Evolutionary conservation across 2,329 filamentous ascomycete genomes (phyloP).

Genomic region (Penicillium glabrum): DNA sequence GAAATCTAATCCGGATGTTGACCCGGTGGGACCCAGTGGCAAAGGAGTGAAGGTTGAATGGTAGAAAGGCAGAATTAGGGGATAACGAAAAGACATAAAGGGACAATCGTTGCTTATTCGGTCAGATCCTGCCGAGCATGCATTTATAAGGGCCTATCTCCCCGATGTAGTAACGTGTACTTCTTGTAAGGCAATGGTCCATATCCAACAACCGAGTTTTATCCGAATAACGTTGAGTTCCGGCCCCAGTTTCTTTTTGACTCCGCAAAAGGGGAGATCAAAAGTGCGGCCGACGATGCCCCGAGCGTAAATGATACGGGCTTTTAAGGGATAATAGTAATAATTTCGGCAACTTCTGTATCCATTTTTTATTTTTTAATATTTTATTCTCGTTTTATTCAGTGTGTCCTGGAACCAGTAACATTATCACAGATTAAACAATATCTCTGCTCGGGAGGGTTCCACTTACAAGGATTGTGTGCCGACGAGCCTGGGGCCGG

Average conservation of each 20-base stretch:
- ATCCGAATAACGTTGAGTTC: conserved; percentile 1
- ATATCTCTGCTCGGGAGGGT: not conserved
- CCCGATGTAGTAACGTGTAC: not conserved
- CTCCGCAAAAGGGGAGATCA: conserved; percentile 3
- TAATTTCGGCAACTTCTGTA: too few species aligned
- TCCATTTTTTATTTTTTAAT: not conserved
- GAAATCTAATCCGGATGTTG: conserved; percentile 20
- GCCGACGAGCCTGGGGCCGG: not conserved
- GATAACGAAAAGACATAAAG: too few species aligned
- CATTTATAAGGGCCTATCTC: not conserved
- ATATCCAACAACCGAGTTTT: not conserved
- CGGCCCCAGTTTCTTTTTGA: not conserved
- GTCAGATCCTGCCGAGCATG: not conserved
- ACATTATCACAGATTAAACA: not conserved
- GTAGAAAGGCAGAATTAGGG: not conserved
- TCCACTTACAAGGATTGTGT: not conserved
- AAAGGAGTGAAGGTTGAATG: not conserved
- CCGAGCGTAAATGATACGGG: conserved; percentile 1
- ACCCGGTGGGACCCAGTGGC: conserved; percentile 18
- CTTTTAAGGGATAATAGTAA: not conserved
- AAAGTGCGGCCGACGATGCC: not conserved
- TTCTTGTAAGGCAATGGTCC: not conserved
- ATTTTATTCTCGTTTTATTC: not conserved
- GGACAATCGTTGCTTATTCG: not conserved
- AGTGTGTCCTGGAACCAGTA: not conserved